Conservation (phyloP, 371 early-diverging fungal genomes). For the Syncephalastrum sp. region DNA sequence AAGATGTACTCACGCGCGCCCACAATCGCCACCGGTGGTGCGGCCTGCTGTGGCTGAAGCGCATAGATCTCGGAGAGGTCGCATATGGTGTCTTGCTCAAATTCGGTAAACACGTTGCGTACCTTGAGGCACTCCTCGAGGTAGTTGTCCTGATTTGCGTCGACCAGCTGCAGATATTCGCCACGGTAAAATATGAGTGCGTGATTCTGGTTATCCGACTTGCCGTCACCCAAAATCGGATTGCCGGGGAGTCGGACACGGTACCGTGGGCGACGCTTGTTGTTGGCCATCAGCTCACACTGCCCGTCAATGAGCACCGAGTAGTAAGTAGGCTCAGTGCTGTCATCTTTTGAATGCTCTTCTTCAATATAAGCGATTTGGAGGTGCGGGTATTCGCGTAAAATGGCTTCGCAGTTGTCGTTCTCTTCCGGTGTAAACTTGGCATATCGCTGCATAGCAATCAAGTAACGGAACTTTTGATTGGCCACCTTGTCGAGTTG, state of each 20-base stretch:
- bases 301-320: slow-evolving; percentile 80
- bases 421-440: slow-evolving; percentile 78
- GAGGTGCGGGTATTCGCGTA: slow-evolving; percentile 74
- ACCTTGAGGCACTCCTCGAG: slow-evolving; percentile 89
- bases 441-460: slow-evolving; percentile 88
- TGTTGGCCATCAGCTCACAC: slow-evolving; percentile 60
- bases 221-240: slow-evolving; percentile 91
- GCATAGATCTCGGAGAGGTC: slow-evolving; percentile 30
- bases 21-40: slow-evolving; percentile 80
- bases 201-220: slow-evolving; percentile 91
- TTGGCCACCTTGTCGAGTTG: slow-evolving; percentile 64
- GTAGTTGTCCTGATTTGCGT: slow-evolving; percentile 94
- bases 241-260: slow-evolving; percentile 83
- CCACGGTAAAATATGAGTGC: slow-evolving; percentile 86
- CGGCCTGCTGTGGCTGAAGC: slow-evolving; percentile 4
- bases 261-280: slow-evolving; percentile 69
- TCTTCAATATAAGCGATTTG: slow-evolving; percentile 87
- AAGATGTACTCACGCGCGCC: slow-evolving; percentile 92
- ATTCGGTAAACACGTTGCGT: slow-evolving; percentile 85
- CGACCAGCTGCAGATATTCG: slow-evolving; percentile 85
- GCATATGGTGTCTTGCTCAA: slow-evolving; percentile 68
- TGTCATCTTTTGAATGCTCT: slow-evolving; percentile 44
- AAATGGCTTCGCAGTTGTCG: slow-evolving; percentile 77
- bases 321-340: slow-evolving; percentile 59
- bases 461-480: slow-evolving; percentile 82